Evolutionary conservation across 2,329 filamentous ascomycete species (phyloP), one percentile per base, ranked within the genome.

Genomic region (Ilyonectria robusta): DNA sequence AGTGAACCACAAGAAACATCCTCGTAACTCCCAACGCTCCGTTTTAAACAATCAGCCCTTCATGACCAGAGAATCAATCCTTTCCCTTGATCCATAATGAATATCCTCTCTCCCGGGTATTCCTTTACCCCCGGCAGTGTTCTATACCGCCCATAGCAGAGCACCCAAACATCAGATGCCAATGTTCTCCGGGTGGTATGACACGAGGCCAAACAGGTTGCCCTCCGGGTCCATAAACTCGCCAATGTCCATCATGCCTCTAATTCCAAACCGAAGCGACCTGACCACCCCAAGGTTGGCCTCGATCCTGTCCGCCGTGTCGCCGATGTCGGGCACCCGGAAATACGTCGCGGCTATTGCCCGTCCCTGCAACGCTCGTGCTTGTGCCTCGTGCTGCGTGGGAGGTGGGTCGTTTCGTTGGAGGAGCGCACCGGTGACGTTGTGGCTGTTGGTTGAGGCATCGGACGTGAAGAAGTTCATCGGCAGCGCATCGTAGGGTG

Each of bases 191-290:
- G 70, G 65, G 42, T 75, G 73, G 35, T 72, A 65, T 23, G 73
- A 63, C 44, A 75, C 65, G 29, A 75, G 67, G 9, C 73, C 73
- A 62, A 75, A 65, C 57, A 75, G 29, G 66, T 75, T 75, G 23
- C 73, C 73, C 23, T 75, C 73, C n/a, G 73, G 60, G 29, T 75
- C 73, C 42, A 76, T 62, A 55, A 75, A 75, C 68, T 75, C 71
- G 37, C 72, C 68, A 62, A 75, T 70, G 51, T 75, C 73, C 73
- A 75, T 70, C 31, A 73, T 71, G 46, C 72, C 70, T 61, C 72
- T 70, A 61, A 75, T 66, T 7, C 73, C 73, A 37, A 72, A 75
- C 29, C 73, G 69, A 42, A 75, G 26, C 9, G 68, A 67, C 59
- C 72, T 73, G 59, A 75, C 65, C 56, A 72, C 57, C 15, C 73